Evolutionary conservation across 768 basidiomycete species (phyloP).

Genomic region (Panaeolus cyanescens): DNA sequence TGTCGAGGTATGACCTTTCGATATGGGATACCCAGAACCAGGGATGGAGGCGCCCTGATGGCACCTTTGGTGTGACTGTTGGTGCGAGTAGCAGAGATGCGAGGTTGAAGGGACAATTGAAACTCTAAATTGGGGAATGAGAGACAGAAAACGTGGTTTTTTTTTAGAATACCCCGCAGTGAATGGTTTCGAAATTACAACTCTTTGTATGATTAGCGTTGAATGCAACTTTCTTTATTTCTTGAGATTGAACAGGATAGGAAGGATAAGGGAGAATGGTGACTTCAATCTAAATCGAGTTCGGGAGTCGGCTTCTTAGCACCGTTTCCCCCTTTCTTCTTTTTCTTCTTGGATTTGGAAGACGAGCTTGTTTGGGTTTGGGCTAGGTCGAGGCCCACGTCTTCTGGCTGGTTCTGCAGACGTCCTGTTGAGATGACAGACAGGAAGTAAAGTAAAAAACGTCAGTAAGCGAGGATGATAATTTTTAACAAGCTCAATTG

Average conservation of each 20-base stretch:
- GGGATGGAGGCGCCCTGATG: conserved; percentile 72
- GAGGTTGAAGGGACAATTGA: conserved; percentile 43
- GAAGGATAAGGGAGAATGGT: no score
- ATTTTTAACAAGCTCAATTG: not conserved
- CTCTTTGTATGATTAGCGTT: not conserved
- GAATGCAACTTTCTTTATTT: not conserved
- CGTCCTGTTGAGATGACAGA: conserved; percentile 22
- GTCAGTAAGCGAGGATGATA: not conserved
- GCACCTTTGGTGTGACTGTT: conserved; percentile 61
- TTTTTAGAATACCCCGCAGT: not conserved
- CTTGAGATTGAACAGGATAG: no score
- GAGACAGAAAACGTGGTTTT: not conserved
- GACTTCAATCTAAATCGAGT: not conserved
- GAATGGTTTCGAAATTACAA: not conserved
- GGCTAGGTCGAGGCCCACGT: conserved; percentile 6
- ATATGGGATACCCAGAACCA: conserved; percentile 78
- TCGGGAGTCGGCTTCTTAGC: not conserved
- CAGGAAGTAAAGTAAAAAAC: not conserved
- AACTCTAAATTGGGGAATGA: conserved; percentile 24
- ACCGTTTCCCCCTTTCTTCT: not conserved
- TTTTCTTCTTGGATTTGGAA: not conserved
- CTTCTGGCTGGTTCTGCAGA: conserved; percentile 29
- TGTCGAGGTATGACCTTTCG: conserved; percentile 71
- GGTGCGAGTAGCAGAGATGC: conserved; percentile 71
- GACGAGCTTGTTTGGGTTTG: not conserved